phyloP scores from a whole-genome alignment of 2,329 filamentous ascomycete genomes.

The Alternaria ventricosa region DNA sequence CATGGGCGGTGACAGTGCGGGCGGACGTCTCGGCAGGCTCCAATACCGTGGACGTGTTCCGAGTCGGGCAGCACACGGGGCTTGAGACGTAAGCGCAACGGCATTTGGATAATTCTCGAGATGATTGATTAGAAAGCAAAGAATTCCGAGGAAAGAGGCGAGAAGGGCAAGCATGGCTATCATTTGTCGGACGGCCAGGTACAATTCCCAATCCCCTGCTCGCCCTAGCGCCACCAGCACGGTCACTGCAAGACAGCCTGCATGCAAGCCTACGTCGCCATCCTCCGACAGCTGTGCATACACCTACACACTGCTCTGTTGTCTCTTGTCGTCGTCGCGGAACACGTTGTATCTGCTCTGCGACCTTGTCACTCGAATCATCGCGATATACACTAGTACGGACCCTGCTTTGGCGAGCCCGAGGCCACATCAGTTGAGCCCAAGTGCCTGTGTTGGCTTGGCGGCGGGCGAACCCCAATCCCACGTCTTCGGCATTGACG shows the following conservation, averaged over 20 bases:
- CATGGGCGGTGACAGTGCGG: conserved; percentile 1
- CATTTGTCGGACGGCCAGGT: conserved; percentile 20
- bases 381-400: conserved; percentile 18
- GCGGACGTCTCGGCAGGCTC: not conserved
- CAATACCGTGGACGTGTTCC: not conserved
- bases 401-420: conserved; percentile 31
- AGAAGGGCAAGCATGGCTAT: not conserved
- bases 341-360: not conserved
- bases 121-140: not conserved
- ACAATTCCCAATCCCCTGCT: conserved; percentile 44
- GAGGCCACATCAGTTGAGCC: conserved; percentile 43
- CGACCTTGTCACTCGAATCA: not conserved
- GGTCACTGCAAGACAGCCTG: conserved; percentile 36
- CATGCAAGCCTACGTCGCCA: conserved; percentile 42
- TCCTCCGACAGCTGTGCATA: conserved; percentile 25
- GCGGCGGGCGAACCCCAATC: conserved; percentile 42
- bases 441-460: conserved; percentile 36
- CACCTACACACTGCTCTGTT: not conserved
- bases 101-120: not conserved
- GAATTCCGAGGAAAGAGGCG: not conserved
- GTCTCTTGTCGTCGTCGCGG: not conserved
- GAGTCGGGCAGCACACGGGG: not conserved
- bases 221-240: conserved; percentile 43
- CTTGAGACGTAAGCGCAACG: not conserved
- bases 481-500: conserved; percentile 36